Conservation (phyloP, 2,329 filamentous ascomycete genomes). For the Epichloe sylvatica region DNA sequence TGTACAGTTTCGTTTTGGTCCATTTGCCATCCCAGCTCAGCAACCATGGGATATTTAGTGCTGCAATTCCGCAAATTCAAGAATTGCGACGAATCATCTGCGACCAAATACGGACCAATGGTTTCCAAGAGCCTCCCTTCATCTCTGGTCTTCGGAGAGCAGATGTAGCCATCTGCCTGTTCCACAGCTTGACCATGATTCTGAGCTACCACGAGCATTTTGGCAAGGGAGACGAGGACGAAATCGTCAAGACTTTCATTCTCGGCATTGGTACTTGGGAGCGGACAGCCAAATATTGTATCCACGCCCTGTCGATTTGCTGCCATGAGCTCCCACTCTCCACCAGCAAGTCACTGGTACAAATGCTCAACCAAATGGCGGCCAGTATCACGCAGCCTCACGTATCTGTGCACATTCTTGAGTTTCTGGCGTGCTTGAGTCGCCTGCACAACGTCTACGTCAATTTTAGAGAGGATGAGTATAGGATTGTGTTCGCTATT, state of each 20-base stretch:
- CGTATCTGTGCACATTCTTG: constrained; percentile 85
- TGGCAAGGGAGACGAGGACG: constrained; percentile 72
- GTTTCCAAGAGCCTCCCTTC: constrained; percentile 67
- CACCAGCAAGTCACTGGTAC: constrained; percentile 71
- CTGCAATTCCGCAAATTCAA: constrained; percentile 59
- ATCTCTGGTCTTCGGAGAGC: constrained; percentile 70
- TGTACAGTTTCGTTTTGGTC: constrained; percentile 80
- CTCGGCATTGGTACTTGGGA: constrained; percentile 74
- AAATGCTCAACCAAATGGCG: constrained; percentile 83
- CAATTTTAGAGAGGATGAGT: constrained; percentile 84
- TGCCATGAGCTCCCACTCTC: constrained; percentile 87
- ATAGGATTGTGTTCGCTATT: constrained; percentile 86
- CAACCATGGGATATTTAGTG: constrained; percentile 75
- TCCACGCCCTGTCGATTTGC: constrained; percentile 87
- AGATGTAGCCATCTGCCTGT: constrained; percentile 79
- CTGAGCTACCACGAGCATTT: constrained; percentile 84
- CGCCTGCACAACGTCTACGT: constrained; percentile 72
- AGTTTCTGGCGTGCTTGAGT: constrained; percentile 83
- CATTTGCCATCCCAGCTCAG: constrained; percentile 77
- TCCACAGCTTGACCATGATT: constrained; percentile 74
- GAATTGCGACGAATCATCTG: constrained; percentile 64
- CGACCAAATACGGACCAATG: constrained; percentile 65
- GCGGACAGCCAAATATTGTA: constrained; percentile 78
- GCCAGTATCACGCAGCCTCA: constrained; percentile 89
- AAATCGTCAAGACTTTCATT: constrained; percentile 76